A percentile compares a stretch with the other conserved stretches of the same genome.
Conservation (phyloP, 2,329 filamentous ascomycete genomes). For the Lasiodiplodia citricola region DNA sequence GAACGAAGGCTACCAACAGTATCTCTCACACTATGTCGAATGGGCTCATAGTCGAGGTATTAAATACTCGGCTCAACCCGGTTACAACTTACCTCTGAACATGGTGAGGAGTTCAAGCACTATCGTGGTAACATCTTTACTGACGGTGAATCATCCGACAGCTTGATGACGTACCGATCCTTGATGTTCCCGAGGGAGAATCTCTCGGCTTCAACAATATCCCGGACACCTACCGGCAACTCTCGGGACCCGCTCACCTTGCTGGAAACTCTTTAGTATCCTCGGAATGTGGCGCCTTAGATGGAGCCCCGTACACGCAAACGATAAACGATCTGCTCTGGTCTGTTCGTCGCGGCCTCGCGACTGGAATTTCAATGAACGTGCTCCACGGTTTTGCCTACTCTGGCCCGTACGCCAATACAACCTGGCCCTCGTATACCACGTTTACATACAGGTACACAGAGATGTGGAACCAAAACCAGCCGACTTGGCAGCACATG, state of each 20-base stretch:
- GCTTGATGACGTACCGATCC: slow-evolving; percentile 35
- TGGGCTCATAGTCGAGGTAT: slow-evolving; percentile 36
- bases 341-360: slow-evolving; percentile 46
- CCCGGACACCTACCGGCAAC: slow-evolving; percentile 42
- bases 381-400: slow-evolving; percentile 54
- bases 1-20: slow-evolving; percentile 37
- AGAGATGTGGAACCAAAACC: slow-evolving; percentile 46
- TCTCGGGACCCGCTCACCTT: slow-evolving; percentile 40
- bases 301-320: slow-evolving; percentile 35
- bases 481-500: slow-evolving; percentile 52
- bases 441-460: slow-evolving; percentile 52
- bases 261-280: slow-evolving; percentile 39
- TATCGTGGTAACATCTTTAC: background rate
- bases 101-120: slow-evolving; percentile 33
- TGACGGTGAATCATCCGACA: background rate
- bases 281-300: slow-evolving; percentile 40
- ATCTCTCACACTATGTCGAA: slow-evolving; percentile 34
- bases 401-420: slow-evolving; percentile 49
- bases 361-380: slow-evolving; percentile 51
- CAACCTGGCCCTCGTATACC: slow-evolving; percentile 57
- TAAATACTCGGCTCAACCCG: slow-evolving; percentile 39
- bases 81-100: slow-evolving; percentile 43
- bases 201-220: slow-evolving; percentile 40
- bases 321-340: slow-evolving; percentile 40
- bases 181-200: slow-evolving; percentile 43